Percentiles rank a stretch among this genome's conserved stretches.
Evolutionary conservation across 352 stramenopile genomes (phyloP).

Genomic region (Phytopythium sindhum): DNA sequence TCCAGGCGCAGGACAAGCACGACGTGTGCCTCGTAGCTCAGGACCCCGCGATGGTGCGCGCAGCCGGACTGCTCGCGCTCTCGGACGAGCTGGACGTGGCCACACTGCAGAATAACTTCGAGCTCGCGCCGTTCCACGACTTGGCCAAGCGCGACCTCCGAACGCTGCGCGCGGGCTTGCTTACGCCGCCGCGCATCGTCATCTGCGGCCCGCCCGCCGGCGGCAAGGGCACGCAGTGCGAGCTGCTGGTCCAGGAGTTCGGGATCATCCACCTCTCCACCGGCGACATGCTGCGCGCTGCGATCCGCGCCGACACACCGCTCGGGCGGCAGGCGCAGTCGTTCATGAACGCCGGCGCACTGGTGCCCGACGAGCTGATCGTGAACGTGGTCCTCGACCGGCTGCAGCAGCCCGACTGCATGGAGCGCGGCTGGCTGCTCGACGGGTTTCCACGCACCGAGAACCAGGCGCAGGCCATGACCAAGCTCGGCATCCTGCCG

Average conservation of each 20-base stretch:
- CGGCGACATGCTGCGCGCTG: constrained; percentile 90
- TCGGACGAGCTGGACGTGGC: constrained; percentile 83
- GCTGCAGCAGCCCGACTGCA: constrained; percentile 81
- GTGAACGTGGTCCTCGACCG: constrained; percentile 75
- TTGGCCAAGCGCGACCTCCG: constrained; percentile 41
- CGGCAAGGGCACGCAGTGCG: constrained; percentile 95
- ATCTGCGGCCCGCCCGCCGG: constrained; percentile 89
- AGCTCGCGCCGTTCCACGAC: constrained; percentile 78
- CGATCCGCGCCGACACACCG: constrained; percentile 60
- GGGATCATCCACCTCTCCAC: constrained; percentile 91
- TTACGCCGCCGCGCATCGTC: constrained; percentile 63
- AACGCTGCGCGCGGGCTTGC: constrained; percentile 12
- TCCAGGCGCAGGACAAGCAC: constrained; percentile 81
- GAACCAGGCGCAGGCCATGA: constrained; percentile 78
- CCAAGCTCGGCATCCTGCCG: constrained; percentile 78
- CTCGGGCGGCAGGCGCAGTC: constrained; percentile 75
- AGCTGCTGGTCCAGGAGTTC: constrained; percentile 83
- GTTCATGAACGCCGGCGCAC: constrained; percentile 85
- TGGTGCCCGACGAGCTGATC: constrained; percentile 92
- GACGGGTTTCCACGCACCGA: constrained; percentile 92
- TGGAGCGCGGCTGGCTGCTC: constrained; percentile 86
- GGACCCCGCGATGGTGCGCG: constrained; percentile 23
- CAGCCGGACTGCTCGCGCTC: constrained; percentile 77
- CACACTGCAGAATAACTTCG: constrained; percentile 82
- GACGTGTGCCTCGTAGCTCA: constrained; percentile 85